Conservation (phyloP, 805 yeast genomes). For the Metahyphopichia silvanorum region DNA sequence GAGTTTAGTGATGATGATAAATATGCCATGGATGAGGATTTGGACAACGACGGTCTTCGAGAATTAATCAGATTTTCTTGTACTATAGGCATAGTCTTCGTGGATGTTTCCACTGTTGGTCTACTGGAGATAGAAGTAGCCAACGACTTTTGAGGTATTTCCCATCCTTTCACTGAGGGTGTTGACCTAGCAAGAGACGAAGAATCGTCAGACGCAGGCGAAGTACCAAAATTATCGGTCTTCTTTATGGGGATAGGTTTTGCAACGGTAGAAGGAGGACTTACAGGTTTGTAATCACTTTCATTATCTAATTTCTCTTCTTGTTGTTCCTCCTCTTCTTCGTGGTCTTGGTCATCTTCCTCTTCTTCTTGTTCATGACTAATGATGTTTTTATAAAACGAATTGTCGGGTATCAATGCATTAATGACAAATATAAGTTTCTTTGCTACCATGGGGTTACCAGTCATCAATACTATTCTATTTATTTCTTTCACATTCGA, state of each 20-base stretch:
- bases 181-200: conserved; percentile 15
- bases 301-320: too few species aligned
- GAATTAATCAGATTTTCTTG: conserved; percentile 6
- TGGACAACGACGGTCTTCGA: conserved; percentile 32
- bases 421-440: conserved; percentile 52
- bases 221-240: neutral
- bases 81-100: conserved; percentile 18
- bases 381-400: conserved; percentile 4
- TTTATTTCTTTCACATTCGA: conserved; percentile 28
- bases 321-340: too few species aligned
- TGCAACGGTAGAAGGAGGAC: too few species aligned
- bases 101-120: conserved; percentile 11
- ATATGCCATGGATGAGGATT: conserved; percentile 36
- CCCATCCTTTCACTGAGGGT: conserved; percentile 45
- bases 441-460: conserved; percentile 59
- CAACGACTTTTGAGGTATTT: conserved; percentile 40
- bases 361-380: neutral
- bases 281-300: too few species aligned
- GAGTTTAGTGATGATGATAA: conserved; percentile 40
- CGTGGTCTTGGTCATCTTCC: too few species aligned
- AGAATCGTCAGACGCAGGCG: conserved; percentile 2
- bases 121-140: neutral
- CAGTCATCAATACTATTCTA: conserved; percentile 54
- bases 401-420: conserved; percentile 45
- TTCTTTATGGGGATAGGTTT: conserved; percentile 10